Evolutionary conservation across 176 grass and related monocot species (phyloP), one percentile per base, ranked within the genome.

Genomic region (Poa annua): DNA sequence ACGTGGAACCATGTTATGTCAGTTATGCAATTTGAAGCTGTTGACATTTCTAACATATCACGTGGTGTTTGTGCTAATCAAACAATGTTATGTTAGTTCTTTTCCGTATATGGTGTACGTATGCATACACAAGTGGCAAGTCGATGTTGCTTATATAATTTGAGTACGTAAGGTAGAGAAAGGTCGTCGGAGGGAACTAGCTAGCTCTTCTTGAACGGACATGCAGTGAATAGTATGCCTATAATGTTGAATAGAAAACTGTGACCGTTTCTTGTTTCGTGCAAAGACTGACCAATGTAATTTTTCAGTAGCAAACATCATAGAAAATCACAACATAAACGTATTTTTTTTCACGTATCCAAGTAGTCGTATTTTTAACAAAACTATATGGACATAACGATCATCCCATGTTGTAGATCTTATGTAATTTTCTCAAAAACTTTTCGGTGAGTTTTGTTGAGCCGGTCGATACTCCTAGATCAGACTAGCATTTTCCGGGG

Each of bases 21-120:
- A 36, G 35, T 34, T 34, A 36, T 36, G 35, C 35, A 36, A 36
- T 36, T 41, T 41, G 0, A 41, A 41, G 39, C 6, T 7, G 39
- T 41, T 68, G 66, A 68, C 66, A 68, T 69, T 41, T 68, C 66
- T 41, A 69, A 20, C 19, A 69, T 5, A 22, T 22, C 66, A 69
- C 36, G 66, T 68, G 20, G 20, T n/a, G 2, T 0, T 5, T 2
- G 35, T 41, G 65, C 3, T 56, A 56, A 17, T 17, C 0, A 16
- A 17, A 51, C 0, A 16, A 20, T 68, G 36, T 42, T n/a, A 22
- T 69, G 35, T 35, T 34, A 39, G 7, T 16, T 66, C 8, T 8
- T 66, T 8, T 66, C 16, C 33, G 33, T 35, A 67, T 38, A 68
- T 11, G 9, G 10, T 17, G 17, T 41, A n/a, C 0, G 32, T 65